phyloP scores from a whole-genome alignment of 345 rosid species.

The Trapa incisa region DNA sequence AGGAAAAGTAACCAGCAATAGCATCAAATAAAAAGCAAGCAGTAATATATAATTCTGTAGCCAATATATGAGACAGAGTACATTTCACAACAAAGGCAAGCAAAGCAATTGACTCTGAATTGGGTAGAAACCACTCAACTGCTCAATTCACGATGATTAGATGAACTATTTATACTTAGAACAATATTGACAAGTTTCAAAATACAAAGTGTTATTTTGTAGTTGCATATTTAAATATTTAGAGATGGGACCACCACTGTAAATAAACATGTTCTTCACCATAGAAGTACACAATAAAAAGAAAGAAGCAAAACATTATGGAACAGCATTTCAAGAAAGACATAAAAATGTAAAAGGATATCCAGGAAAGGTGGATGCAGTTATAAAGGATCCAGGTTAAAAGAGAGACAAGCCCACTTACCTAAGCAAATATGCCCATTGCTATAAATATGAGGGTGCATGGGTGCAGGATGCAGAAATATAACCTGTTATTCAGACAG shows the following conservation, averaged over 20 bases:
- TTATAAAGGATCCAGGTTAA: neutral
- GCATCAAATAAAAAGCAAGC: no score
- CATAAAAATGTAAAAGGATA: neutral
- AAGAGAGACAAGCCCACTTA: slow-evolving; percentile 14
- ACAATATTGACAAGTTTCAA: neutral
- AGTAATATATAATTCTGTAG: neutral
- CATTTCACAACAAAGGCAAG: neutral
- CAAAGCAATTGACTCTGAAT: neutral
- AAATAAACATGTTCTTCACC: neutral
- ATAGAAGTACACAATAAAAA: neutral
- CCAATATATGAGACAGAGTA: neutral
- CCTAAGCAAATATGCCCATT: slow-evolving; percentile 98
- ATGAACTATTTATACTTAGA: neutral
- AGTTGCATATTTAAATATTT: neutral
- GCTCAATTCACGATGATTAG: no score
- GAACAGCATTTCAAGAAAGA: neutral
- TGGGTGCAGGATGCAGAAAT: slow-evolving; percentile 80
- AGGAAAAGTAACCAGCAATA: no score
- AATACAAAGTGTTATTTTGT: no score
- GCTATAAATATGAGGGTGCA: slow-evolving; percentile 95
- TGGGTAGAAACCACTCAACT: no score
- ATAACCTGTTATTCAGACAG: slow-evolving; percentile 38
- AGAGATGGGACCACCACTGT: neutral
- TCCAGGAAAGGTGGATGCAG: neutral
- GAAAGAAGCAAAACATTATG: neutral